Percentiles rank a stretch among this genome's conserved stretches.
phyloP scores from a whole-genome alignment of 164 flowering plant species.

The Piper betle region DNA sequence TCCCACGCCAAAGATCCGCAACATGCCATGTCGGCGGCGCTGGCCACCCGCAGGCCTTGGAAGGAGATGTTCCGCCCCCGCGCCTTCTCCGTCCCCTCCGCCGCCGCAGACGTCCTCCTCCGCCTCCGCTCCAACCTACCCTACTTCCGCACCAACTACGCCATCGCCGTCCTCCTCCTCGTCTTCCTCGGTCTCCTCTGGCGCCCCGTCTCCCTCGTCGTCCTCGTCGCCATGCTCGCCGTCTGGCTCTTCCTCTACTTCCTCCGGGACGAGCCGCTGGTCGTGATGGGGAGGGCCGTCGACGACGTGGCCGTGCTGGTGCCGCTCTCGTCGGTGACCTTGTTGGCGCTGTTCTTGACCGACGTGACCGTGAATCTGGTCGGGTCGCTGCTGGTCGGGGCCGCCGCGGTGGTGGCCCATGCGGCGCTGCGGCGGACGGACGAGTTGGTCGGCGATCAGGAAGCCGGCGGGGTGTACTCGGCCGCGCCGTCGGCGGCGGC shows the following conservation, averaged over 20 bases:
- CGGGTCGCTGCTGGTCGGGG: slow-evolving; percentile 21
- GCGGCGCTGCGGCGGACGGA: slow-evolving; percentile 31
- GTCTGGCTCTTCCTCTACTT: slow-evolving; percentile 54
- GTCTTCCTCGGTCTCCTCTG: slow-evolving; percentile 42
- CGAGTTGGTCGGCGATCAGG: slow-evolving; percentile 25
- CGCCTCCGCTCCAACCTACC: slow-evolving; percentile 24
- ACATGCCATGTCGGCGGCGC: slow-evolving; percentile 18
- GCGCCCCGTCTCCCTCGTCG: slow-evolving; percentile 42
- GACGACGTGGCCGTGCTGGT: slow-evolving; percentile 26
- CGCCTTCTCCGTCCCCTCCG: slow-evolving; percentile 21
- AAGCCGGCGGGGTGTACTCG: slow-evolving; percentile 7
- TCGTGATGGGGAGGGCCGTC: slow-evolving; percentile 16
- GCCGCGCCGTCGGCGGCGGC: too few species aligned
- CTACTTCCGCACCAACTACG: slow-evolving; percentile 39
- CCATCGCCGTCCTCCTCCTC: slow-evolving; percentile 23
- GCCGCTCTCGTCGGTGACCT: slow-evolving; percentile 22
- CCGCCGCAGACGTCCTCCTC: slow-evolving; percentile 7
- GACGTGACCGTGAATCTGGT: slow-evolving; percentile 25
- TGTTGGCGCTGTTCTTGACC: slow-evolving; percentile 27
- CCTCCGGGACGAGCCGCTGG: slow-evolving; percentile 33
- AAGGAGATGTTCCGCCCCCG: slow-evolving; percentile 19
- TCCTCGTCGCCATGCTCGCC: slow-evolving; percentile 29
- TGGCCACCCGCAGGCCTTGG: slow-evolving; percentile 42
- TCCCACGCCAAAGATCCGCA: slow-evolving; percentile 26
- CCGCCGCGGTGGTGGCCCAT: slow-evolving; percentile 24